Evolutionary conservation across 768 basidiomycete genomes (phyloP).

Genomic region (Coprinopsis marcescibilis): DNA sequence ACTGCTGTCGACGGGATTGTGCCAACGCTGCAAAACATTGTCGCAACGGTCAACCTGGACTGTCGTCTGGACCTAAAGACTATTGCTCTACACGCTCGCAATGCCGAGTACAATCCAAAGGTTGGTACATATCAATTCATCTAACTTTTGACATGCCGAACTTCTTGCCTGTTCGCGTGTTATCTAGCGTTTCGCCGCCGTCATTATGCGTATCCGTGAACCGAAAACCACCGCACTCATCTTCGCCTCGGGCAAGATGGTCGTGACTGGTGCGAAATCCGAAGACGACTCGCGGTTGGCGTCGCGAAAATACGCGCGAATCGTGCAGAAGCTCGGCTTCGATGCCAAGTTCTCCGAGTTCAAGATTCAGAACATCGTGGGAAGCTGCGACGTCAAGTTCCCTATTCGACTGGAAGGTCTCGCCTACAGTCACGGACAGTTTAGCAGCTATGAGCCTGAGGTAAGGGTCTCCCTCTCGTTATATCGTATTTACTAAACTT

Average conservation of each 20-base stretch:
- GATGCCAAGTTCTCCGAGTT: conserved; percentile 99
- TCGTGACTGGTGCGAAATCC: conserved; percentile 98
- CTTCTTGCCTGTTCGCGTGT: conserved; percentile 52
- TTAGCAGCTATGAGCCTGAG: conserved; percentile 97
- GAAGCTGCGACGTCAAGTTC: conserved; percentile 97
- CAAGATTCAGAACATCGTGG: conserved; percentile 99
- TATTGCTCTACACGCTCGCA: conserved; percentile 94
- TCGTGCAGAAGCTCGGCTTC: conserved; percentile 98
- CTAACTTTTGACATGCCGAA: conserved; percentile 48
- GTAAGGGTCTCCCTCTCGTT: conserved; percentile 36
- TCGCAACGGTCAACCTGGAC: conserved; percentile 97
- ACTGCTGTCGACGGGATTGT: conserved; percentile 97
- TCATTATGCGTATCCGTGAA: conserved; percentile 99
- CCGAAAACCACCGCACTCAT: conserved; percentile 99
- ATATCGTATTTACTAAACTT: conserved; percentile 9
- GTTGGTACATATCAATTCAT: conserved; percentile 60
- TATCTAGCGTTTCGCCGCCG: conserved; percentile 96
- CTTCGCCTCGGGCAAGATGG: conserved; percentile 99
- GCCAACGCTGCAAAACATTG: conserved; percentile 99
- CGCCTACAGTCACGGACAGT: conserved; percentile 96
- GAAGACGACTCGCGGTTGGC: conserved; percentile 97
- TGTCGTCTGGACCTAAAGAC: conserved; percentile 97
- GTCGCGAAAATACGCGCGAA: conserved; percentile 97
- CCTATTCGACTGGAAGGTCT: conserved; percentile 96
- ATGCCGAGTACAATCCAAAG: conserved; percentile 99